A percentile compares a stretch with the other conserved stretches of the same genome.
Evolutionary conservation across 2,329 filamentous ascomycete species (phyloP).

Genomic region (Thielaviopsis euricoi): DNA sequence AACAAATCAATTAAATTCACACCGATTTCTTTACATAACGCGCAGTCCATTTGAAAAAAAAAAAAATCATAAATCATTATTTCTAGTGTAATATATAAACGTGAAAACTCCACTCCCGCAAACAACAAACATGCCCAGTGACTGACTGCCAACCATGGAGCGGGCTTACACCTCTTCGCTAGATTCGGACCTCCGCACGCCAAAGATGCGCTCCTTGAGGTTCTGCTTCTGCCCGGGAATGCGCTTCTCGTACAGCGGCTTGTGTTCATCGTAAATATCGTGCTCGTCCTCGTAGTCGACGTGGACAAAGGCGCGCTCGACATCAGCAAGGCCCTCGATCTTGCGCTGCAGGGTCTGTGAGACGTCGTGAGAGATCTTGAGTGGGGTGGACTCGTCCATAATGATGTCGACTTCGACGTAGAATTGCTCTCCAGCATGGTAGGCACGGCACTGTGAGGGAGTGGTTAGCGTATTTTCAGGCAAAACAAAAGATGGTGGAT

Average conservation of each 20-base stretch:
- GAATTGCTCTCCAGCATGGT: conserved; percentile 43
- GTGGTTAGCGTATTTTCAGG: background rate
- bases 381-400: conserved; percentile 36
- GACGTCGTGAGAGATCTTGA: conserved; percentile 43
- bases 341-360: conserved; percentile 43
- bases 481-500: conserved; percentile 7
- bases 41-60: too few relatives aligned
- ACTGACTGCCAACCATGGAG: background rate
- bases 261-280: conserved; percentile 25
- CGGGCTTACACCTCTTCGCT: background rate
- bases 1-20: too few relatives aligned
- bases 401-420: conserved; percentile 48
- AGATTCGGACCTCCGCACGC: background rate
- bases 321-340: conserved; percentile 29
- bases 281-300: conserved; percentile 29
- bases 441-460: conserved; percentile 31
- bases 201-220: background rate
- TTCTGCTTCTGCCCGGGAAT: background rate
- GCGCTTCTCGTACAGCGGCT: conserved; percentile 23
- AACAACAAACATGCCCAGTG: too few relatives aligned
- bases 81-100: too few relatives aligned
- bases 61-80: too few relatives aligned
- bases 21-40: too few relatives aligned
- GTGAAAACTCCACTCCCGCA: too few relatives aligned
- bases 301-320: conserved; percentile 30